Percentiles rank a stretch among this genome's conserved stretches.
phyloP scores from a whole-genome alignment of 805 yeast genomes.

The Jamesozyma gamospora region DNA sequence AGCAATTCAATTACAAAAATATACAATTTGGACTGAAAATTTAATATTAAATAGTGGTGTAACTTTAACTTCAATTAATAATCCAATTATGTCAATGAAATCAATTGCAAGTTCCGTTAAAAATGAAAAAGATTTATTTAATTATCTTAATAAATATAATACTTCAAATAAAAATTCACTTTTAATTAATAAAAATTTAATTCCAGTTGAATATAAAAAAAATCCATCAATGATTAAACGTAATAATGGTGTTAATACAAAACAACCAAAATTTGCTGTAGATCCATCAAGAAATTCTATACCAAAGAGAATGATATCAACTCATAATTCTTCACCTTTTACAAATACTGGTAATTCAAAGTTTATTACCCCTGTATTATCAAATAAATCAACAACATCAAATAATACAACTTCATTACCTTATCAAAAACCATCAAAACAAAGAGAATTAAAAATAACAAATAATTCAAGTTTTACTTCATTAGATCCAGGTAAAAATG shows the following conservation, averaged over 20 bases:
- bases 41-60: conserved; percentile 77
- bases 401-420: neutral
- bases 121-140: conserved; percentile 72
- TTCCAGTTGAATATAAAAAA: conserved; percentile 60
- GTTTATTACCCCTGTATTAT: neutral
- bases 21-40: conserved; percentile 79
- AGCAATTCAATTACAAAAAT: conserved; percentile 79
- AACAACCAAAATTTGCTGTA: conserved; percentile 23
- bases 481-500: conserved; percentile 23
- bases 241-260: conserved; percentile 19
- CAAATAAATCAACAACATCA: neutral
- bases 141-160: conserved; percentile 45
- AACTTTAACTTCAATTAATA: conserved; percentile 60
- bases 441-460: conserved; percentile 2
- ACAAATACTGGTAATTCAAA: neutral
- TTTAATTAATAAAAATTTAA: conserved; percentile 34
- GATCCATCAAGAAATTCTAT: conserved; percentile 25
- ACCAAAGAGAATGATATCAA: conserved; percentile 27
- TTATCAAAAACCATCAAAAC: conserved; percentile 1
- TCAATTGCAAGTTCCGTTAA: conserved; percentile 67
- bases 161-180: conserved; percentile 27
- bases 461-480: conserved; percentile 9
- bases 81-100: conserved; percentile 53
- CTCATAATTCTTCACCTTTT: conserved; percentile 29
- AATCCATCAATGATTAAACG: conserved; percentile 50